Conservation (phyloP, 495 filamentous ascomycete genomes). For the Penicillium fimorum region DNA sequence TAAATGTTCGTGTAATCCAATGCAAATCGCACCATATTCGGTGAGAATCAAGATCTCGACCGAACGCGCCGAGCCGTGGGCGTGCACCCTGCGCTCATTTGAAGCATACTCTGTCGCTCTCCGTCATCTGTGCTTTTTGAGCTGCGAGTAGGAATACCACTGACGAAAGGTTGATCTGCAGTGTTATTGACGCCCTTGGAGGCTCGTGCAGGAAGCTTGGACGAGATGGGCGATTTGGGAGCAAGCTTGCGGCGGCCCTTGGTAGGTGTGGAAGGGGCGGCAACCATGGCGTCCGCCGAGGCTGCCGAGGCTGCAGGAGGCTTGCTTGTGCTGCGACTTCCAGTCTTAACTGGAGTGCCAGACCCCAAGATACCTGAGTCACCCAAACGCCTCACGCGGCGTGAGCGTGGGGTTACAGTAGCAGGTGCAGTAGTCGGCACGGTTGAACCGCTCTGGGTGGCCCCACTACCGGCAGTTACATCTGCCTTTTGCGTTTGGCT, state of each 20-base stretch:
- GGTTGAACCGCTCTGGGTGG: slow-evolving; percentile 14
- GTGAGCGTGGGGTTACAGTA: slow-evolving; percentile 34
- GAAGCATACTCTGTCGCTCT: slow-evolving; percentile 34
- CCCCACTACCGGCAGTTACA: slow-evolving; percentile 13
- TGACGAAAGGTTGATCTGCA: slow-evolving; percentile 22
- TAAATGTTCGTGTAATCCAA: not conserved
- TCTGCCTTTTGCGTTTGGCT: slow-evolving; percentile 23
- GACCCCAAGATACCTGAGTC: slow-evolving; percentile 24
- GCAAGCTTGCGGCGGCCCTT: slow-evolving; percentile 41
- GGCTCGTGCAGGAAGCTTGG: slow-evolving; percentile 19
- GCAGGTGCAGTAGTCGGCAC: slow-evolving; percentile 26
- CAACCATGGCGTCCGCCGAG: slow-evolving; percentile 3
- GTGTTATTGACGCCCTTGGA: slow-evolving; percentile 13
- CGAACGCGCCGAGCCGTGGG: slow-evolving; percentile 43
- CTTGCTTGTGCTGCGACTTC: slow-evolving; percentile 25
- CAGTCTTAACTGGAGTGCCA: slow-evolving; percentile 27
- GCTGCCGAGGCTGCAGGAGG: slow-evolving; percentile 13
- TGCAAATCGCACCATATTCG: not conserved
- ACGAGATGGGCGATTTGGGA: slow-evolving; percentile 38
- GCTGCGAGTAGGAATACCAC: slow-evolving; percentile 26
- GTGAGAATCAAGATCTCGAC: slow-evolving; percentile 26
- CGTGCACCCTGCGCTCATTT: slow-evolving; percentile 42
- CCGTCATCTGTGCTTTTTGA: slow-evolving; percentile 19
- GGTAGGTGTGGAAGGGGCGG: slow-evolving; percentile 28
- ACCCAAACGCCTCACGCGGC: slow-evolving; percentile 39